Evolutionary conservation across 306 rosid species (phyloP).

Genomic region (Quercus mongolica): DNA sequence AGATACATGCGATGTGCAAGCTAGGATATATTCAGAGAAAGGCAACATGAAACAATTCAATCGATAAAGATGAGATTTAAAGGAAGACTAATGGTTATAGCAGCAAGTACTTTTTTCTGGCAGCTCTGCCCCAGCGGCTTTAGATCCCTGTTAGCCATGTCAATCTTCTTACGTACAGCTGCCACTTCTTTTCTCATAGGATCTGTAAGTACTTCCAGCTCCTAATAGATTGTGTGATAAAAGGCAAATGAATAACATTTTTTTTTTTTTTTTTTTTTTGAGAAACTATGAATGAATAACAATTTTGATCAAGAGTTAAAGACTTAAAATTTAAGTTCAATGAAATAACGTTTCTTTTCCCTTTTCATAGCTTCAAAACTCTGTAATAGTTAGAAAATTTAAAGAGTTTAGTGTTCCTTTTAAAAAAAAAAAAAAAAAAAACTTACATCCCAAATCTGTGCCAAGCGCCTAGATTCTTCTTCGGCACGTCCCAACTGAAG

Average conservation of each 20-base stretch:
- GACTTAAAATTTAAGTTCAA: constrained; percentile 4
- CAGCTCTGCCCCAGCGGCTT: constrained; percentile 71
- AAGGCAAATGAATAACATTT: neutral
- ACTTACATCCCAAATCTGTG: constrained; percentile 90
- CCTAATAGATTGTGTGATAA: constrained; percentile 39
- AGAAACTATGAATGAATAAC: neutral
- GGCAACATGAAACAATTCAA: neutral
- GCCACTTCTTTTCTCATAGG: constrained; percentile 87
- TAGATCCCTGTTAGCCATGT: constrained; percentile 63
- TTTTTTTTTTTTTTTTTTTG: too few species aligned
- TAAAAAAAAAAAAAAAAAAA: neutral
- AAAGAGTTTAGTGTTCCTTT: too few species aligned
- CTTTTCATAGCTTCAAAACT: neutral
- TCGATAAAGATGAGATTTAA: neutral
- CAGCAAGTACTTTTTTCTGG: constrained; percentile 65
- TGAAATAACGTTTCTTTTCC: neutral
- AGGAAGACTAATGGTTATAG: neutral
- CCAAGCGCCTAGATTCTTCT: constrained; percentile 77
- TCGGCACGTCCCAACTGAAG: constrained; percentile 82
- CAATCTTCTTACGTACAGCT: constrained; percentile 68
- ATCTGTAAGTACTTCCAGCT: constrained; percentile 81
- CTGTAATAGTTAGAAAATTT: neutral
- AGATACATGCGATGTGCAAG: neutral
- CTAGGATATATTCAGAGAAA: neutral
- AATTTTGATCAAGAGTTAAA: neutral